Evolutionary conservation across 2,329 filamentous ascomycete species (phyloP), one percentile per base, ranked within the genome.

Genomic region (Arthrobotrys sinensis): DNA sequence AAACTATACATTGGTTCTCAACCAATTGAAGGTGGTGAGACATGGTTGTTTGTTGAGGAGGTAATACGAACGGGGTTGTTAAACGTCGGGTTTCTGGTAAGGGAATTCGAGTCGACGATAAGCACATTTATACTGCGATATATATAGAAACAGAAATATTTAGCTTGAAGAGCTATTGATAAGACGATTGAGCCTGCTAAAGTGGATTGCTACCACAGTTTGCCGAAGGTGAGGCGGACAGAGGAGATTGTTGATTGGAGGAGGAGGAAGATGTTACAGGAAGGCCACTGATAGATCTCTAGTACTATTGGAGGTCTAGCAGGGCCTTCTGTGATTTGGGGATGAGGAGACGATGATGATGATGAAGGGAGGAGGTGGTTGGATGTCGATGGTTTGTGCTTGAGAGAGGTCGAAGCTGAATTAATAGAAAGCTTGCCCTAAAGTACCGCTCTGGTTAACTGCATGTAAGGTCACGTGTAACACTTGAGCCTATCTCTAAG

Each of bases 281-380:
- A 72, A 46, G 46, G 48, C 34, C 12, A n/a, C 48, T 34, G 57
- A 64, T 50, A 40, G 45, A 55, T 55, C n/a, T 6, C 55, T 24
- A 71, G 24, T 38, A 63, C 55, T 40, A 72, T 45, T 72, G 28
- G 68, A 65, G 34, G 21, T 28, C 24, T 46, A 11, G 19, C 53
- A 62, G 57, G 21, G 34, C 16, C 36, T 52, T 43, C 34, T 11
- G 7, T 14, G 4, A 10, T 60, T 43, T 7, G 4, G 11, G 24
- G 34, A 43, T 28, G 16, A 32, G 19, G 19, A 43, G 19, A 11
- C n/a, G 14, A 38, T 14, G 67, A 16, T 48, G 19, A 10, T 43
- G 55, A 45, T 21, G 57, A 14, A 1, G 19, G n/a, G 34, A 34
- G 28, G 2, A n/a, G 63, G 34, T 40, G 62, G 11, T 50, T 36